phyloP scores from a whole-genome alignment of 2,329 filamentous ascomycete species.

The Phaeophleospora eucalypticola region DNA sequence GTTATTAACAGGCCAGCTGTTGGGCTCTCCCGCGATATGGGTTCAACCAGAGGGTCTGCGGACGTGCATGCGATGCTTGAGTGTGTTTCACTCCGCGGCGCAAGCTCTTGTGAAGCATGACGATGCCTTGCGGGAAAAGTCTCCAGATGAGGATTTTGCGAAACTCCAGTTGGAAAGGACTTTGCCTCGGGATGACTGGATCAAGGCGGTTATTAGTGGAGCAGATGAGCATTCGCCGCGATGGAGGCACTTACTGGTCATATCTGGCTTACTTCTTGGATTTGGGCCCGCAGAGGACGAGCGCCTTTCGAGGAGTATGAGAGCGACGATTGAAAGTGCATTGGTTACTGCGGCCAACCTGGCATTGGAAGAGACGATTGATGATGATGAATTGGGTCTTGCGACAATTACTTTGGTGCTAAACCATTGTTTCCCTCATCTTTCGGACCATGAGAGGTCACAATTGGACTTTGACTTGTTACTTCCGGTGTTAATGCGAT shows the following conservation, averaged over 20 bases:
- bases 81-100: constrained; percentile 67
- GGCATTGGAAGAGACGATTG: constrained; percentile 58
- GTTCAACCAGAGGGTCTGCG: constrained; percentile 56
- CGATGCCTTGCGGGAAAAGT: constrained; percentile 30
- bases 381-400: constrained; percentile 47
- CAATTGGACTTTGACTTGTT: constrained; percentile 63
- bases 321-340: constrained; percentile 65
- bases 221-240: constrained; percentile 60
- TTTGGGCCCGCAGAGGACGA: constrained; percentile 62
- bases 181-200: constrained; percentile 51
- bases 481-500: constrained; percentile 64
- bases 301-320: constrained; percentile 60
- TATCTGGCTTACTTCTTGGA: constrained; percentile 74
- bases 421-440: constrained; percentile 69
- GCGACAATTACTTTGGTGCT: constrained; percentile 63
- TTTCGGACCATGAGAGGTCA: constrained; percentile 58
- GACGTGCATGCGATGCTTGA: constrained; percentile 62
- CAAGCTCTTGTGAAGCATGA: constrained; percentile 52
- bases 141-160: constrained; percentile 23
- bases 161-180: constrained; percentile 30
- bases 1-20: constrained; percentile 66
- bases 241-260: constrained; percentile 80
- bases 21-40: constrained; percentile 71
- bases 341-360: constrained; percentile 72
- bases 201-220: constrained; percentile 55